Percentiles rank a stretch among this genome's conserved stretches.
Conservation (phyloP, 495 filamentous ascomycete genomes). For the Letharia lupina region DNA sequence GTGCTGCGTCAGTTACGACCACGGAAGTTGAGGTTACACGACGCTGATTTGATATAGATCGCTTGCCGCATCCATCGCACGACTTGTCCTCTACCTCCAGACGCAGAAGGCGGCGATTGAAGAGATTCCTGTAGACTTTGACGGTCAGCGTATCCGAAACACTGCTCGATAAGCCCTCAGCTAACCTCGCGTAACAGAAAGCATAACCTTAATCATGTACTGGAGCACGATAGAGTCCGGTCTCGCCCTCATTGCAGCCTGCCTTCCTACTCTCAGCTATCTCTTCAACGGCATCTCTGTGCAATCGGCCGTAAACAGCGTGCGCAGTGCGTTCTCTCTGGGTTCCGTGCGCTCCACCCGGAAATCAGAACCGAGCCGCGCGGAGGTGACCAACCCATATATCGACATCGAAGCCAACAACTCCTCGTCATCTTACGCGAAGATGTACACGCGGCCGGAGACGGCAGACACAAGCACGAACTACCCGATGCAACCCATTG, state of each 20-base stretch:
- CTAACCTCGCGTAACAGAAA: constrained; percentile 5
- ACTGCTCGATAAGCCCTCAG: not conserved
- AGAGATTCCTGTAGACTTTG: not conserved
- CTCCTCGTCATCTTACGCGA: too few species aligned
- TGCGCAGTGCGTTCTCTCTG: constrained; percentile 16
- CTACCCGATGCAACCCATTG: too few species aligned
- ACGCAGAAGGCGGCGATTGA: not conserved
- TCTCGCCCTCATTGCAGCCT: constrained; percentile 23
- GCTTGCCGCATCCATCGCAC: constrained; percentile 8
- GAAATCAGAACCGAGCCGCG: not conserved
- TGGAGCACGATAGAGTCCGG: constrained; percentile 27
- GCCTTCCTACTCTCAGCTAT: constrained; percentile 23
- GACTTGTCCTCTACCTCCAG: constrained; percentile 15
- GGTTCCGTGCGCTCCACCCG: not conserved
- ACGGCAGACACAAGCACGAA: too few species aligned
- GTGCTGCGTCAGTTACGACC: not conserved
- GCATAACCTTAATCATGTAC: constrained; percentile 14
- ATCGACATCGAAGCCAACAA: not conserved
- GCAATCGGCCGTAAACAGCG: constrained; percentile 9
- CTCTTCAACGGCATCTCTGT: constrained; percentile 19
- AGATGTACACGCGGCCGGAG: too few species aligned
- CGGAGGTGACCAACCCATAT: not conserved
- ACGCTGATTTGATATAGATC: constrained; percentile 2
- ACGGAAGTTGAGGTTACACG: not conserved
- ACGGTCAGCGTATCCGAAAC: constrained; percentile 2